These are phyloP conservation scores for Galeopsis tetrahit DNA, from an alignment of 257 asterid genomes.

Conservation along the genomic window DNA sequence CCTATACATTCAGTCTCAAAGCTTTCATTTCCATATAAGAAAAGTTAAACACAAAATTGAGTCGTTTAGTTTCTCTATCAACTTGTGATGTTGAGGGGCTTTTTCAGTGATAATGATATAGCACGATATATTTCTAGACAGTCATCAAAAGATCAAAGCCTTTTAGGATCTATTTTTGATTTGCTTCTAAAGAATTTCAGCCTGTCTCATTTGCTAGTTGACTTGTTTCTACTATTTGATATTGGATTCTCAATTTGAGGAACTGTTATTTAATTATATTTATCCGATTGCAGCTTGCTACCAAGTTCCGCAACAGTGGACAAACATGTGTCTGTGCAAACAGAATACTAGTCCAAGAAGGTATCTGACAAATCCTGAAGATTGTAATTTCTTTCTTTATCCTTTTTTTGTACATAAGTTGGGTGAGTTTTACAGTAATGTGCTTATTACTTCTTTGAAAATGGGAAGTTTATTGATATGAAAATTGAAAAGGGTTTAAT, in stretches of 20 bases:
- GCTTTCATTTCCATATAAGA: conserved; percentile 10
- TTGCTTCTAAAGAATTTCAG: conserved; percentile 9
- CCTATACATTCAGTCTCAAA: conserved; percentile 14
- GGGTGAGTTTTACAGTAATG: conserved; percentile 12
- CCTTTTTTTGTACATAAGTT: conserved; percentile 22
- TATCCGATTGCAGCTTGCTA: conserved; percentile 71
- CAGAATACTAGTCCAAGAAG: conserved; percentile 95
- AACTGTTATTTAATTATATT: conserved; percentile 28
- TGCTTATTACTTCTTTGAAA: conserved; percentile 22
- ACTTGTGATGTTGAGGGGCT: conserved; percentile 20
- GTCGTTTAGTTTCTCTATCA: conserved; percentile 18
- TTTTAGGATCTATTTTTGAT: conserved; percentile 11
- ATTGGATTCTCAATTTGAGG: conserved; percentile 17
- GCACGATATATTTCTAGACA: neutral
- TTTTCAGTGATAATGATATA: neutral
- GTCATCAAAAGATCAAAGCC: conserved; percentile 16
- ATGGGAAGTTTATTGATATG: neutral
- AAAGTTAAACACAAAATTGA: conserved; percentile 17
- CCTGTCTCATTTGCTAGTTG: conserved; percentile 25
- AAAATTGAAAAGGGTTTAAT: conserved; percentile 2
- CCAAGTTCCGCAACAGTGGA: conserved; percentile 97
- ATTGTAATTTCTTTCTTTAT: conserved; percentile 27
- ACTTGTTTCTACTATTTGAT: conserved; percentile 18
- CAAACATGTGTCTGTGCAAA: conserved; percentile 99
- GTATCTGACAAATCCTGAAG: conserved; percentile 43